Evolutionary conservation across 2,329 filamentous ascomycete genomes (phyloP), one percentile per base, ranked within the genome.

Genomic region (Claviceps quebecensis): DNA sequence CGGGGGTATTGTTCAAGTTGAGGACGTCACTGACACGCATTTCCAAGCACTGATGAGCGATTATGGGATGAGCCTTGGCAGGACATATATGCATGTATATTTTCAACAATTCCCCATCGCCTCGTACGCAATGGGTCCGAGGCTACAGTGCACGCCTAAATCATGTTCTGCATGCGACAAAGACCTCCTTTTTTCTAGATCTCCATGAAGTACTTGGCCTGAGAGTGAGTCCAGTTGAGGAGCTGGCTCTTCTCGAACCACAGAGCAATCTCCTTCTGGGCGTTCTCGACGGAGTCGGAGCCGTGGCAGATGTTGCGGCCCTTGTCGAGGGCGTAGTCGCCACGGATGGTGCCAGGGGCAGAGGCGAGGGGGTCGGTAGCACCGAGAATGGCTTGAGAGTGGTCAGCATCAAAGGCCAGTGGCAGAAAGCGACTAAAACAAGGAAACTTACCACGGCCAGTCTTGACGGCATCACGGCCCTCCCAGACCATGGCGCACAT

Each of bases 401-500:
- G 14, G 41, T 54, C 56, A 58, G 56, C 43, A 48, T 47, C 40
- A 9, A 6, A 16, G 22, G 22, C 40, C 23, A 11, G 3, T 16
- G 47, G 22, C 14, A 29, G 14, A 16, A 17, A 40, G 9, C 17
- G 37, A 5, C n/a, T 14, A 26, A 7, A 45, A 43, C 17, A 16
- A 9, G 38, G 26, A 11, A 13, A 76, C 81, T 61, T 81, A 87
- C 84, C 70, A 69, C 93, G 91, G 74, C 93, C 93, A 63, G 90
- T 96, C 87, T 97, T 97, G 81, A 96, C 90, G 73, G 84, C 93
- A 68, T 98, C 90, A 81, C 86, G 87, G 69, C 93, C 93, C 76
- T 98, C 90, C 93, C 93, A 98, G 75, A 98, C 86, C 91, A 97
- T 98, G 78, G 93, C 93, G 79, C 81, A 85, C 77, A 98, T 91